Base-by-base conservation (phyloP, 179 eudicot genomes). In the Silene noctiflora region DNA sequence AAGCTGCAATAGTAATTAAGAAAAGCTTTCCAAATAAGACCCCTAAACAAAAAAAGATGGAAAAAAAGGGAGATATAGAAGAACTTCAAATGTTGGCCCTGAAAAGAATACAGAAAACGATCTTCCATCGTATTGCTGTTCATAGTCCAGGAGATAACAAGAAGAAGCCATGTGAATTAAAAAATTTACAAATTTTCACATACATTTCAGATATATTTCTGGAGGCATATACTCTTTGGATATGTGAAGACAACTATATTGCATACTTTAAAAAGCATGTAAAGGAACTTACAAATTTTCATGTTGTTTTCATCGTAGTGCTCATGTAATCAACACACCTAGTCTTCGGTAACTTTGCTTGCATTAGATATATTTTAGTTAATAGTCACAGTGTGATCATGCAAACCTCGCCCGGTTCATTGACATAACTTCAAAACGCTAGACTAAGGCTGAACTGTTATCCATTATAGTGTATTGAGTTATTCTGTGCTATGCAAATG, bases 401-500 rank as follows among this genome's bases (percentile, higher is more conserved):
- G 73, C 46, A 20, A 53, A 55, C 33, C 3, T 13, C 24, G 16
- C 53, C n/a, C 11, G 48, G 4, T 29, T 65, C 16, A 20, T 24
- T 16, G 48, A 10, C 42, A 56, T 35, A 76, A 22, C 21, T 59
- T 65, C 58, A 20, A 19, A 33, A 19, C 11, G 6, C n/a, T 21
- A 42, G 12, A 4, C 33, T 69, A 44, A 5, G n/a, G 19, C 11
- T 25, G 42, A 35, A 25, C 27, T 53, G 16, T 71, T 24, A 16
- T n/a, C 24, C 19, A 44, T 44, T 8, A 35, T 42, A 29, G 22
- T 13, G 69, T 66, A 62, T 62, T 12, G 14, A 62, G 16, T 10
- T 62, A 9, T 21, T 62, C 19, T 6, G 71, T 19, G 71, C 20
- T 33, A n/a, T 9, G n/a, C 71, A 67, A n/a, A 67, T 67, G 71